phyloP scores from a whole-genome alignment of 2,329 filamentous ascomycete species.

The Phaeoacremonium minimum region DNA sequence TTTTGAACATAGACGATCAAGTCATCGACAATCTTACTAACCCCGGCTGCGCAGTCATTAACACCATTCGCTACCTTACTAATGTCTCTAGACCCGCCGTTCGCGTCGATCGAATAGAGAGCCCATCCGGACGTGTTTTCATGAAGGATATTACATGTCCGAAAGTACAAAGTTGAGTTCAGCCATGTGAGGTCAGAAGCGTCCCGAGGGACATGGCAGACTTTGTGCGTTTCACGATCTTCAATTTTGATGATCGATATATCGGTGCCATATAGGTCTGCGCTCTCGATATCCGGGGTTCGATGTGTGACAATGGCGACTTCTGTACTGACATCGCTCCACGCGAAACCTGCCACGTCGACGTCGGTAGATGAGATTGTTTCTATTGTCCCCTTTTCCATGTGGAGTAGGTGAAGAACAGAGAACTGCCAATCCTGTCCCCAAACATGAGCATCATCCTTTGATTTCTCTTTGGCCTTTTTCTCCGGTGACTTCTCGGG shows the following conservation, averaged over 20 bases:
- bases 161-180: slow-evolving; percentile 2
- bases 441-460: slow-evolving; percentile 28
- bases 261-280: slow-evolving; percentile 12
- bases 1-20: slow-evolving; percentile 3
- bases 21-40: not conserved
- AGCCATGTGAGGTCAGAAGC: slow-evolving; percentile 5
- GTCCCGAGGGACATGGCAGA: slow-evolving; percentile 6
- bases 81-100: not conserved
- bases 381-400: slow-evolving; percentile 18
- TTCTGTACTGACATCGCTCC: slow-evolving; percentile 17
- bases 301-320: slow-evolving; percentile 15
- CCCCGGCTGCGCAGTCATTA: not conserved
- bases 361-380: slow-evolving; percentile 6
- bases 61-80: slow-evolving; percentile 1
- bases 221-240: slow-evolving; percentile 1
- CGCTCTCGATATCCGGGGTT: slow-evolving; percentile 20
- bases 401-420: slow-evolving; percentile 22
- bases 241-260: slow-evolving; percentile 11
- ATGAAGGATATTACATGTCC: slow-evolving; percentile 1
- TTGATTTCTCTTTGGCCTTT: slow-evolving; percentile 22
- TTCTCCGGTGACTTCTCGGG: slow-evolving; percentile 24
- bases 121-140: slow-evolving; percentile 1
- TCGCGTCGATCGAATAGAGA: slow-evolving; percentile 1
- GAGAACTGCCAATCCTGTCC: slow-evolving; percentile 26
- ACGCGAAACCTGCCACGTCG: slow-evolving; percentile 14